Evolutionary conservation across 352 stramenopile genomes (phyloP).

Genomic region (Phytophthora pseudosyringae): DNA sequence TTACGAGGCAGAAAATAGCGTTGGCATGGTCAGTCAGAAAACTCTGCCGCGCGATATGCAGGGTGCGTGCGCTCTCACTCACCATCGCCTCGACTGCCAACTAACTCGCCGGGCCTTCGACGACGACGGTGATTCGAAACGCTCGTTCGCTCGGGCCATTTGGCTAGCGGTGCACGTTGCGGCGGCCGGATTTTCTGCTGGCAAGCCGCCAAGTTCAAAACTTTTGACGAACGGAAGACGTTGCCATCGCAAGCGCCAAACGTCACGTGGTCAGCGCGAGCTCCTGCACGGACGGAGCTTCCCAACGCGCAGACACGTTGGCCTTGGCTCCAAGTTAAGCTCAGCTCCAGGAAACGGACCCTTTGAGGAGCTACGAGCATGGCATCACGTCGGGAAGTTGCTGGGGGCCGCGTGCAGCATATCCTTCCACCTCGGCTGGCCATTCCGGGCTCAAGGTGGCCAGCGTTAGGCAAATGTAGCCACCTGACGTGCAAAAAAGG

Average conservation of each 20-base stretch:
- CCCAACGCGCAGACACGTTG: neutral
- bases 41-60: conserved; percentile 5
- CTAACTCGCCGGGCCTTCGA: neutral
- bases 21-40: conserved; percentile 25
- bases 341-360: conserved; percentile 19
- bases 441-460: no score
- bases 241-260: conserved; percentile 13
- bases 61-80: neutral
- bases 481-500: no score
- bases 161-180: conserved; percentile 8
- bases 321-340: conserved; percentile 1
- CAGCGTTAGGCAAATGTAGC: no score
- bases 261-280: conserved; percentile 6
- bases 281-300: neutral
- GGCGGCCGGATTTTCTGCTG: conserved; percentile 8
- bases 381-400: no score
- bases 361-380: neutral
- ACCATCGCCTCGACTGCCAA: neutral
- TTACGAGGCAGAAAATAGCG: conserved; percentile 32
- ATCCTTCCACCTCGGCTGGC: no score
- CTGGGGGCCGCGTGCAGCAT: neutral
- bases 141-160: conserved; percentile 11
- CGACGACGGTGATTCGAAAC: conserved; percentile 26
- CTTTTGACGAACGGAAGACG: conserved; percentile 24
- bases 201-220: neutral